phyloP scores from a whole-genome alignment of 2,329 filamentous ascomycete species.

The Arthrinium puccinioides region DNA sequence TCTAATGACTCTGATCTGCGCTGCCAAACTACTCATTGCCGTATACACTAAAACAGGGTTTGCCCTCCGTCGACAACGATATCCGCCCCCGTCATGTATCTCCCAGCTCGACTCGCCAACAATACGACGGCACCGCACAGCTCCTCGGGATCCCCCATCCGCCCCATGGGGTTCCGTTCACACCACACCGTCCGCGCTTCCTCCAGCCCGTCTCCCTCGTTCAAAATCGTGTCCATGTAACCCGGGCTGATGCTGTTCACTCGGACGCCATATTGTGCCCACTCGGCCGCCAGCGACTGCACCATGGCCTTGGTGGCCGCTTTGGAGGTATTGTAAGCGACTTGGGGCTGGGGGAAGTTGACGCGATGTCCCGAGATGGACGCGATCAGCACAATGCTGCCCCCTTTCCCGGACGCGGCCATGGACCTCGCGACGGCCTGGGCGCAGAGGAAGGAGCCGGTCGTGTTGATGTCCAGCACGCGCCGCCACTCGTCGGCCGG shows the following conservation, averaged over 20 bases:
- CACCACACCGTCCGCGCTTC: neutral
- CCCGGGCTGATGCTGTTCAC: conserved; percentile 40
- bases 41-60: conserved; percentile 16
- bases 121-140: conserved; percentile 55
- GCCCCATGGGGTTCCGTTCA: conserved; percentile 53
- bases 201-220: neutral
- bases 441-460: conserved; percentile 36
- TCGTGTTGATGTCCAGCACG: conserved; percentile 39
- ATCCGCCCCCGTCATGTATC: conserved; percentile 63
- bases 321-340: conserved; percentile 38
- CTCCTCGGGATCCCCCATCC: conserved; percentile 59
- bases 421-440: conserved; percentile 35
- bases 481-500: conserved; percentile 28
- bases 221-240: conserved; percentile 26
- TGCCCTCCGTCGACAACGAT: conserved; percentile 57
- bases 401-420: conserved; percentile 25
- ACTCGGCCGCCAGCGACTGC: conserved; percentile 37
- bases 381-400: conserved; percentile 36
- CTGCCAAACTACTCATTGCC: neutral
- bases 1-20: neutral
- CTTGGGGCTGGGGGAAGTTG: conserved; percentile 42
- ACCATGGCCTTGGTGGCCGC: conserved; percentile 33
- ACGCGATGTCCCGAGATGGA: conserved; percentile 40
- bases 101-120: conserved; percentile 51
- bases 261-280: conserved; percentile 36